These are phyloP conservation scores for Nannizziopsis barbatae DNA, from an alignment of 2,329 filamentous ascomycete species.

Conservation along the genomic window DNA sequence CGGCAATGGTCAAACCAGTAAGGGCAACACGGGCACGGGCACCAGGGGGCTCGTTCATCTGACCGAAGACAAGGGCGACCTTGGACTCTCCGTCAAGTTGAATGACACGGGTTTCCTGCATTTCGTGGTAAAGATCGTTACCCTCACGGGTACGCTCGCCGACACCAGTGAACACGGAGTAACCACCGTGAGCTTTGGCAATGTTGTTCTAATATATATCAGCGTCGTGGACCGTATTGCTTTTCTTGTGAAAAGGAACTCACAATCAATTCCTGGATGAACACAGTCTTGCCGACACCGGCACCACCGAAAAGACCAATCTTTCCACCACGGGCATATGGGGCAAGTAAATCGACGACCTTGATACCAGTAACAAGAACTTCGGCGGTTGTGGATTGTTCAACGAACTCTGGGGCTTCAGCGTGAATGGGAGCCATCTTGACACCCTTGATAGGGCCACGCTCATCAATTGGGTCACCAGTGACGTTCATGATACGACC, in stretches of 20 bases:
- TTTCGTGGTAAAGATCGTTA: constrained; percentile 99
- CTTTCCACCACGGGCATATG: constrained; percentile 99
- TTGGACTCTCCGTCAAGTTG: constrained; percentile 98
- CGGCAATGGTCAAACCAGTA: constrained; percentile 59
- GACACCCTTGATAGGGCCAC: constrained; percentile 89
- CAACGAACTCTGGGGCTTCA: constrained; percentile 81
- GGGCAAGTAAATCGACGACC: constrained; percentile 97
- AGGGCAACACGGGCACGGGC: constrained; percentile 99
- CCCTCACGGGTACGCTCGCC: constrained; percentile 99
- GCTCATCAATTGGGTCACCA: constrained; percentile 99
- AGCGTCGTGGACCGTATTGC: constrained; percentile 7
- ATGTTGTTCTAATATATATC: constrained; percentile 75
- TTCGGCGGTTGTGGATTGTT: constrained; percentile 94
- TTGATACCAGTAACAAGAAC: constrained; percentile 99
- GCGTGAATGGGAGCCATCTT: constrained; percentile 86
- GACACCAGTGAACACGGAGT: constrained; percentile 99
- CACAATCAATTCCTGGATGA: constrained; percentile 99
- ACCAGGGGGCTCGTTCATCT: constrained; percentile 99
- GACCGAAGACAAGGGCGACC: constrained; percentile 98
- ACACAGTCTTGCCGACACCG: constrained; percentile 99
- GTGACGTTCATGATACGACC: constrained; percentile 99
- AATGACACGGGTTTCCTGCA: constrained; percentile 99
- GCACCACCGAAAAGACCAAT: constrained; percentile 99
- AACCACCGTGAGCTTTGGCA: constrained; percentile 99
- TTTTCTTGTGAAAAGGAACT: constrained; percentile 22